Conservation (phyloP, 2,329 filamentous ascomycete species). For the Myotisia sp. region DNA sequence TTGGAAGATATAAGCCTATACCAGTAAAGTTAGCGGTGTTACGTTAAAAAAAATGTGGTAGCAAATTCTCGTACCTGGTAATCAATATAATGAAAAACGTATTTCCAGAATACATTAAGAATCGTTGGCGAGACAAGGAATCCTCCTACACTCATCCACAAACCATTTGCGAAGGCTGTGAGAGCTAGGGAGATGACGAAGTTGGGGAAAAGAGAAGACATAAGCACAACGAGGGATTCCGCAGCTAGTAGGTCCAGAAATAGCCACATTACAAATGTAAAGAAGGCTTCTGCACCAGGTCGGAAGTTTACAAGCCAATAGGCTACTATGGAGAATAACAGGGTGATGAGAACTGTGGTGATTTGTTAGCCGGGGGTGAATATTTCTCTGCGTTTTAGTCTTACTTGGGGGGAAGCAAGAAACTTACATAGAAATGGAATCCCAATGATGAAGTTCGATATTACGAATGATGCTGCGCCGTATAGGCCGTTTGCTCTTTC, state of each 20-base stretch:
- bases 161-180: slow-evolving; percentile 70
- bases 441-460: slow-evolving; percentile 71
- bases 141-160: slow-evolving; percentile 79
- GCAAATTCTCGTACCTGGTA: slow-evolving; percentile 44
- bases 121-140: slow-evolving; percentile 61
- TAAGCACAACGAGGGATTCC: slow-evolving; percentile 65
- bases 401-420: neutral
- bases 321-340: slow-evolving; percentile 59
- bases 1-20: slow-evolving; percentile 60
- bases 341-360: slow-evolving; percentile 48
- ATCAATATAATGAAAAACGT: slow-evolving; percentile 79
- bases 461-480: slow-evolving; percentile 54
- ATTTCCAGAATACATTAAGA: slow-evolving; percentile 72
- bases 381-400: too few species aligned
- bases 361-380: slow-evolving; percentile 5
- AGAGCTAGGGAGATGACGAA: slow-evolving; percentile 69
- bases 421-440: slow-evolving; percentile 56
- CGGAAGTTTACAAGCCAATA: slow-evolving; percentile 74
- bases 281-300: slow-evolving; percentile 51
- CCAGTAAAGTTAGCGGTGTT: neutral
- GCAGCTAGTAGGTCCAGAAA: slow-evolving; percentile 73
- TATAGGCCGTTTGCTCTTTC: slow-evolving; percentile 73
- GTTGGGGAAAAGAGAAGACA: slow-evolving; percentile 57
- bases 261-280: slow-evolving; percentile 68
- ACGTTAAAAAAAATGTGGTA: neutral